Evolutionary conservation across 345 rosid genomes (phyloP).

Genomic region (Salix brachista): DNA sequence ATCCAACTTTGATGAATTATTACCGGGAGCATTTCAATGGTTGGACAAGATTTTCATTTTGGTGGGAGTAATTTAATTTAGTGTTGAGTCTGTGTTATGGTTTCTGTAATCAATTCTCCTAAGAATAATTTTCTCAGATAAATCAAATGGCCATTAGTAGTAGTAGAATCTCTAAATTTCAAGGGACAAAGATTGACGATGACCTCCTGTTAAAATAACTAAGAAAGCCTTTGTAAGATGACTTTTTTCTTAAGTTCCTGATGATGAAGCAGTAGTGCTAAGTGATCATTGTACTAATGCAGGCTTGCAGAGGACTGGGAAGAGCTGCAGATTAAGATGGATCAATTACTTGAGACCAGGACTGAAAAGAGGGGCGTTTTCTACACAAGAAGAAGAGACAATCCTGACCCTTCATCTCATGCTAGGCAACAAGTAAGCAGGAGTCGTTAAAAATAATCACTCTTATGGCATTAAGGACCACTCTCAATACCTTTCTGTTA

Average conservation of each 20-base stretch:
- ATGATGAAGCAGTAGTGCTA: too few species aligned
- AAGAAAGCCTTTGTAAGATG: not conserved
- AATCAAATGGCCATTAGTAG: too few species aligned
- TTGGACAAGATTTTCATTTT: not conserved
- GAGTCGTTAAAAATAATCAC: too few species aligned
- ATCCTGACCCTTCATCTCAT: conserved; percentile 60
- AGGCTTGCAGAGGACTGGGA: conserved; percentile 89
- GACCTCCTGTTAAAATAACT: too few species aligned
- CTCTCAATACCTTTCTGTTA: not conserved
- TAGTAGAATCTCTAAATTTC: too few species aligned
- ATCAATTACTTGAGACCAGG: conserved; percentile 92
- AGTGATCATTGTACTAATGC: conserved; percentile 1
- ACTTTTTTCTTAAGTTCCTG: too few species aligned
- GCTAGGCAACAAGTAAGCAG: conserved; percentile 83
- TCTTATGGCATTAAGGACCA: not conserved
- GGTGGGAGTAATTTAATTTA: not conserved
- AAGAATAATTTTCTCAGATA: not conserved
- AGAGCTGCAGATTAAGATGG: conserved; percentile 96
- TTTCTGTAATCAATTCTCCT: not conserved
- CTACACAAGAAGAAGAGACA: conserved; percentile 59
- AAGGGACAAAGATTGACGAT: too few species aligned
- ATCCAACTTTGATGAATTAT: not conserved
- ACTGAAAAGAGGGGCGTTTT: conserved; percentile 61
- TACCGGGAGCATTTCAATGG: not conserved
- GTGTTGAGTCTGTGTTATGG: not conserved